Evolutionary conservation across 139 green algal genomes (phyloP).

Genomic region (Micromonas commoda): DNA sequence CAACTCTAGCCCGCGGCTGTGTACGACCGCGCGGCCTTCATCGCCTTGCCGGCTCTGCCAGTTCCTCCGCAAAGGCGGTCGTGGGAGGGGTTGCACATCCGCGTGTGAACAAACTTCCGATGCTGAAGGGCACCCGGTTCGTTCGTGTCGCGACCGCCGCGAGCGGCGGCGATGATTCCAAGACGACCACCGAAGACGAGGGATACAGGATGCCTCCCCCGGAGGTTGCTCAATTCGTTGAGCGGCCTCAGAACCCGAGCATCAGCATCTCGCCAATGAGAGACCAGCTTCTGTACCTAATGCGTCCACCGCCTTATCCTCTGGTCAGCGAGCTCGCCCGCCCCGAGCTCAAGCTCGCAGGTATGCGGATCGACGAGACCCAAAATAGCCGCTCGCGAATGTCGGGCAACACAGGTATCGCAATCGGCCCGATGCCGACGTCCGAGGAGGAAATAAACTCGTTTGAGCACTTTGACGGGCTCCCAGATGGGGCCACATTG

Average conservation of each 20-base stretch:
- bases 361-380: conserved; percentile 80
- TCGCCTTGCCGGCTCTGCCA: too few relatives aligned
- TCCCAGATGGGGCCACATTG: conserved; percentile 56
- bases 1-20: too few relatives aligned
- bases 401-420: conserved; percentile 49
- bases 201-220: conserved; percentile 69
- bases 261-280: conserved; percentile 86
- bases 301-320: conserved; percentile 64
- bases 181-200: too few relatives aligned
- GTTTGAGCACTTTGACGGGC: conserved; percentile 50
- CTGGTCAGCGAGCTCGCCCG: conserved; percentile 82
- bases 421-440: conserved; percentile 29
- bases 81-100: too few relatives aligned
- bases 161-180: too few relatives aligned
- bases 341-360: conserved; percentile 91
- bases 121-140: too few relatives aligned
- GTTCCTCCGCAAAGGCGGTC: too few relatives aligned
- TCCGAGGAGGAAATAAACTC: conserved; percentile 35
- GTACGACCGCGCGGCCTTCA: too few relatives aligned
- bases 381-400: conserved; percentile 69
- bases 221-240: conserved; percentile 84
- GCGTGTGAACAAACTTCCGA: too few relatives aligned
- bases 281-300: conserved; percentile 71
- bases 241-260: conserved; percentile 64
- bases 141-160: too few relatives aligned